These are phyloP conservation scores for Ustilago xerochloae DNA, from an alignment of 1,284 basidiomycete genomes.

Conservation along the genomic window DNA sequence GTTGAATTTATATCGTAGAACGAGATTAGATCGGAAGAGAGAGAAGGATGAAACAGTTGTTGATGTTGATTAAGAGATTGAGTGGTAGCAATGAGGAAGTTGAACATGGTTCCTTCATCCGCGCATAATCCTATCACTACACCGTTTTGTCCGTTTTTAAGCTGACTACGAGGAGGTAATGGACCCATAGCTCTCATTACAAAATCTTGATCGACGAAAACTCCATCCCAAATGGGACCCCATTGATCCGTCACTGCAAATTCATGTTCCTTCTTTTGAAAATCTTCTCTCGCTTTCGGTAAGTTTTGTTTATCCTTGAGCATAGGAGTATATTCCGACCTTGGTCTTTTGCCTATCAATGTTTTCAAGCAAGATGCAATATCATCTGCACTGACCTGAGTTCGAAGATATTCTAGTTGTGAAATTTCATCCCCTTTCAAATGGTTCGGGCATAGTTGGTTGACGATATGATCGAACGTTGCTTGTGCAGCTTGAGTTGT, in stretches of 20 bases:
- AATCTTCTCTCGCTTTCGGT: slow-evolving; percentile 26
- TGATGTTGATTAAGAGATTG: slow-evolving; percentile 28
- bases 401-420: slow-evolving; percentile 37
- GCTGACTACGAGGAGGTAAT: slow-evolving; percentile 14
- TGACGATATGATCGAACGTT: slow-evolving; percentile 31
- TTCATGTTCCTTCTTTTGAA: not conserved
- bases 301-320: not conserved
- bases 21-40: slow-evolving; percentile 23
- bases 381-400: slow-evolving; percentile 25
- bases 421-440: slow-evolving; percentile 25
- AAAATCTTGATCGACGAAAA: slow-evolving; percentile 28
- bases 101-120: slow-evolving; percentile 58
- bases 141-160: slow-evolving; percentile 40
- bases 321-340: slow-evolving; percentile 36
- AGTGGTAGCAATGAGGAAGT: slow-evolving; percentile 38
- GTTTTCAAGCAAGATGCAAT: slow-evolving; percentile 22
- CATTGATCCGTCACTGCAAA: slow-evolving; percentile 34
- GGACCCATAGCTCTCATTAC: slow-evolving; percentile 17
- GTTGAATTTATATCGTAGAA: slow-evolving; percentile 36
- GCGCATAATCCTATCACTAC: slow-evolving; percentile 43
- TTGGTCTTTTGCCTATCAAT: slow-evolving; percentile 37
- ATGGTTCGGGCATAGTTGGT: slow-evolving; percentile 21
- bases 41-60: slow-evolving; percentile 11
- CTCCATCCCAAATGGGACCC: slow-evolving; percentile 54
- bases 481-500: slow-evolving; percentile 45